phyloP scores from a whole-genome alignment of 164 flowering plant species.

The Berberis vulgaris region DNA sequence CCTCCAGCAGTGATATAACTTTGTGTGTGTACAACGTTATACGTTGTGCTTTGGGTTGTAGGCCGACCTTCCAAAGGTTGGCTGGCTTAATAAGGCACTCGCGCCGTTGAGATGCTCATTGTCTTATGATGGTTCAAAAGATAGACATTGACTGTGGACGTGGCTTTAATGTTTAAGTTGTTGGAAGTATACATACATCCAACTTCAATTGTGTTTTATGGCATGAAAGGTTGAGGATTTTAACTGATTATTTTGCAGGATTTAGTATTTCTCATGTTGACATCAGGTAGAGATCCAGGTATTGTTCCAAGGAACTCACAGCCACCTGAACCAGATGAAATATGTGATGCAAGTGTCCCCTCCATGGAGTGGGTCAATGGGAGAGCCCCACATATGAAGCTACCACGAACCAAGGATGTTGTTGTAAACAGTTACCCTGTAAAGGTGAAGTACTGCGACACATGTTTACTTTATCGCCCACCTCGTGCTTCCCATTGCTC shows the following conservation, averaged over 20 bases:
- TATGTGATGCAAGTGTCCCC: constrained; percentile 36
- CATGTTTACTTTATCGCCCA: constrained; percentile 83
- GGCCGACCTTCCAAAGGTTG: too few relatives aligned
- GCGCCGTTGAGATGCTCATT: too few relatives aligned
- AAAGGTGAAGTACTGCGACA: constrained; percentile 84
- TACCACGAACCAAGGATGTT: constrained; percentile 71
- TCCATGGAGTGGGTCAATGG: constrained; percentile 81
- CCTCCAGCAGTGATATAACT: too few relatives aligned
- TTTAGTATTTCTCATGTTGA: constrained; percentile 62
- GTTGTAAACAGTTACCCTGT: constrained; percentile 56
- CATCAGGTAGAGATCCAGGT: constrained; percentile 93
- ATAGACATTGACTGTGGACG: too few relatives aligned
- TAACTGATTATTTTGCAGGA: constrained; percentile 42
- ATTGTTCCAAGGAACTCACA: constrained; percentile 65
- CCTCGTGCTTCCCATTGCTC: constrained; percentile 94
- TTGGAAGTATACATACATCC: not conserved
- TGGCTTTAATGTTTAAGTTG: too few relatives aligned
- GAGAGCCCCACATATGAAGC: constrained; percentile 43
- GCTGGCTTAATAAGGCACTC: too few relatives aligned
- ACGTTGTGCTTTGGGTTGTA: too few relatives aligned
- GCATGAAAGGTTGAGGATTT: not conserved
- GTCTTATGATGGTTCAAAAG: not conserved
- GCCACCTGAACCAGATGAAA: constrained; percentile 70
- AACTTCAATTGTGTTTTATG: not conserved
- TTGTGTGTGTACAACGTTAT: too few relatives aligned